A percentile compares a stretch with the other conserved stretches of the same genome.
phyloP scores from a whole-genome alignment of 495 filamentous ascomycete genomes.

The Polyplosphaeria fusca region DNA sequence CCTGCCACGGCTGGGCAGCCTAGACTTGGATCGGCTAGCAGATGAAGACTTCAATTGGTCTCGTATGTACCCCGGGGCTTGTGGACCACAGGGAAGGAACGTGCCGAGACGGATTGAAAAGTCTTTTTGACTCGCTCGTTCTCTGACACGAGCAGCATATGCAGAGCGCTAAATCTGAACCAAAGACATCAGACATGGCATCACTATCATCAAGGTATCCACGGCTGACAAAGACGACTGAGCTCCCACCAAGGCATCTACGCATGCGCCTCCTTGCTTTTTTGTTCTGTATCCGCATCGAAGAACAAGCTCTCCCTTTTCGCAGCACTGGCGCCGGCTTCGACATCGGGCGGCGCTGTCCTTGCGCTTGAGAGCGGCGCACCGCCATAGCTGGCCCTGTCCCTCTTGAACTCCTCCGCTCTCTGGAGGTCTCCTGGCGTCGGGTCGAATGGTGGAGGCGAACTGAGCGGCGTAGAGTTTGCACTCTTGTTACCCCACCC shows the following conservation, averaged over 20 bases:
- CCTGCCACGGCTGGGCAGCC: too few species aligned
- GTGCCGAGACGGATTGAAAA: too few species aligned
- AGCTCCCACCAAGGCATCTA: not conserved
- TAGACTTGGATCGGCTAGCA: too few species aligned
- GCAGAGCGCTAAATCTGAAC: too few species aligned
- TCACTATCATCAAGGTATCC: too few species aligned
- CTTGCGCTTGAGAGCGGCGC: not conserved
- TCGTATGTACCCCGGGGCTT: too few species aligned
- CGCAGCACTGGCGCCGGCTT: not conserved
- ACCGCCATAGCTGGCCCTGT: constrained; percentile 4
- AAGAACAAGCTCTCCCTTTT: constrained; percentile 23
- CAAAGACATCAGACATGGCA: too few species aligned
- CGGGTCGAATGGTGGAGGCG: not conserved
- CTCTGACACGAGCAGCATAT: too few species aligned
- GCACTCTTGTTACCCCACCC: constrained; percentile 11
- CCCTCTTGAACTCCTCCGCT: constrained; percentile 22
- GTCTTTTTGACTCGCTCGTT: too few species aligned
- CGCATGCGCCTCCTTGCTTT: not conserved
- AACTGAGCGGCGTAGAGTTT: not conserved
- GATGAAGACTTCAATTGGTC: too few species aligned
- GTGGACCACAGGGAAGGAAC: too few species aligned
- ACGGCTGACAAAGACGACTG: too few species aligned
- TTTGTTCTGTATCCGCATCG: constrained; percentile 23
- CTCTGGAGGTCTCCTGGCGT: constrained; percentile 4
- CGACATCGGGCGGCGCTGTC: constrained; percentile 7